Evolutionary conservation across 306 rosid genomes (phyloP).

Genomic region (Trifolium pratense): DNA sequence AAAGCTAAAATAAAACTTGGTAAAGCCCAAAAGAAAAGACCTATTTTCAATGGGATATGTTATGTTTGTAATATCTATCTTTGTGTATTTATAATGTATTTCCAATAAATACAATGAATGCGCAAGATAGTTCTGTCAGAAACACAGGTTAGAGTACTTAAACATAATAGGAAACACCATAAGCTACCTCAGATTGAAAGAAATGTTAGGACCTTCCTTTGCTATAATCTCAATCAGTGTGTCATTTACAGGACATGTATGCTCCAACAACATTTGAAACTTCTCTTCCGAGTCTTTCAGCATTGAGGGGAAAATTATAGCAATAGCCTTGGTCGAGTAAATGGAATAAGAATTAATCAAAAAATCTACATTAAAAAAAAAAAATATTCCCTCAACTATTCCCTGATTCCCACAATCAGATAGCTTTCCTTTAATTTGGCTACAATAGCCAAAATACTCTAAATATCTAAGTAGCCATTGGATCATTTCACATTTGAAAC

Average conservation of each 20-base stretch:
- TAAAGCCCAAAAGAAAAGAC: not conserved
- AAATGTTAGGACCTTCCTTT: slow-evolving; percentile 63
- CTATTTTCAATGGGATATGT: not conserved
- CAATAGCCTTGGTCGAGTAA: slow-evolving; percentile 60
- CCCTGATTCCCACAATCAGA: slow-evolving; percentile 6
- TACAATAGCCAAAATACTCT: not conserved
- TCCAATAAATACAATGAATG: not conserved
- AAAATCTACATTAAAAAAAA: slow-evolving; percentile 21
- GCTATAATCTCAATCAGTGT: slow-evolving; percentile 76
- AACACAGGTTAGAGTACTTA: slow-evolving; percentile 18
- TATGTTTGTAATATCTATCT: slow-evolving; percentile 10
- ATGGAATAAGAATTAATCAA: slow-evolving; percentile 34
- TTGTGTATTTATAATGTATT: slow-evolving; percentile 3
- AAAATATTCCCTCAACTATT: too few species aligned
- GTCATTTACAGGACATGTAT: slow-evolving; percentile 55
- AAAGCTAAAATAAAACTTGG: slow-evolving; percentile 28
- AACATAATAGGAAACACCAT: slow-evolving; percentile 8
- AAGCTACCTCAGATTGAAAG: slow-evolving; percentile 68
- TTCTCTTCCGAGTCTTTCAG: slow-evolving; percentile 70
- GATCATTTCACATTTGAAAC: slow-evolving; percentile 1
- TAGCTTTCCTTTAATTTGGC: not conserved
- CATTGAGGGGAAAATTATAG: slow-evolving; percentile 72
- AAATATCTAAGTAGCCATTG: not conserved
- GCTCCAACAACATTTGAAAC: slow-evolving; percentile 67
- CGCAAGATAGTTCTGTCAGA: not conserved